Evolutionary conservation across 2,329 filamentous ascomycete species (phyloP).

Genomic region (Fusarium chaquense): DNA sequence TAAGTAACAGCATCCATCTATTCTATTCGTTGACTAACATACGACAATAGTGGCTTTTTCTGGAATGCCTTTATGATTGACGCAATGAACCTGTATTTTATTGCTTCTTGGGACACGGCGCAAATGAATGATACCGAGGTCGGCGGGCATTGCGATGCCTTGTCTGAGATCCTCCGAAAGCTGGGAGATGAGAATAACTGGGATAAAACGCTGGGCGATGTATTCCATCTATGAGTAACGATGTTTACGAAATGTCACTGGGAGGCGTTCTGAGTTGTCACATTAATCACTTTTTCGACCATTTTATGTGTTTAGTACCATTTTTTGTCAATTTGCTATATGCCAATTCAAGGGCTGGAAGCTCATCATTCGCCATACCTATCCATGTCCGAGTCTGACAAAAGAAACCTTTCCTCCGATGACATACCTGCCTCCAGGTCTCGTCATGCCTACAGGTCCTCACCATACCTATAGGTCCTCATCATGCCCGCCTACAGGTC

Average conservation of each 20-base stretch:
- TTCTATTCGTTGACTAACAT: conserved; percentile 8
- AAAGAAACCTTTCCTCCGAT: background rate
- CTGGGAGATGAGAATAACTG: conserved; percentile 47
- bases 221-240: conserved; percentile 41
- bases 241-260: background rate
- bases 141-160: conserved; percentile 47
- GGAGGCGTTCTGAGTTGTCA: background rate
- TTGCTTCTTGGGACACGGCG: conserved; percentile 57
- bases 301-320: background rate
- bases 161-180: conserved; percentile 50
- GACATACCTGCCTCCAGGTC: background rate
- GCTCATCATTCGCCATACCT: background rate
- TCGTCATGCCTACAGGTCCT: too few species aligned
- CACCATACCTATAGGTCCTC: too few species aligned
- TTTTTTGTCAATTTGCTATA: background rate
- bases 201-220: conserved; percentile 45
- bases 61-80: conserved; percentile 57
- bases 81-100: conserved; percentile 50
- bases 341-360: background rate
- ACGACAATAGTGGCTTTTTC: conserved; percentile 49
- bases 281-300: background rate
- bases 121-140: conserved; percentile 53
- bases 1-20: conserved; percentile 36
- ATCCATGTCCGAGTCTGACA: background rate
- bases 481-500: too few species aligned